Base-by-base conservation (phyloP, 2,329 filamentous ascomycete species). In the Colletotrichum tofieldiae region DNA sequence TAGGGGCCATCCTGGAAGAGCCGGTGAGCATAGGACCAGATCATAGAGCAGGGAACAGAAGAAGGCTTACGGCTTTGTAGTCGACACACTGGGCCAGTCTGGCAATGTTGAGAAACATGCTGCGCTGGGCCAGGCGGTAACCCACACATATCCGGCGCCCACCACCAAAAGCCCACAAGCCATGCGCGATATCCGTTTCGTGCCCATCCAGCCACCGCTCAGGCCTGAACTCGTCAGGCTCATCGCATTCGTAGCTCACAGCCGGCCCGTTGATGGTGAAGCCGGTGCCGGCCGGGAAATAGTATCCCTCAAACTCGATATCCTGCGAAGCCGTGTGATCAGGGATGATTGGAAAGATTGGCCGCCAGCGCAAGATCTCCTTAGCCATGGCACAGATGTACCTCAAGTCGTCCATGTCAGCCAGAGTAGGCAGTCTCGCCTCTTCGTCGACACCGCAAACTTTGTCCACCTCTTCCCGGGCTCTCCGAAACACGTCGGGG, bases 291-390 rank as follows among this genome's bases (percentile, higher is more conserved):
- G 82, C 82, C 3, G 83, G 82, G 60, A 87, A 84, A 47, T 77
- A 77, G 72, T 84, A 86, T 9, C 82, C 84, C 32, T 62, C 59
- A 16, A 62, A 62, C 32, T 85, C 83, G 68, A 86, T 80, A 58
- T 86, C 85, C 59, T 82, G 77, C 39, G 81, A 81, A 5, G 81
- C 75, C 56, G 81, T 79, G 73, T 84, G 84, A 39, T 81, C 67
- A 75, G 84, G 68, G 79, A 78, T 76, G 14, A 80, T 56, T 11
- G 80, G 77, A 7, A 86, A 80, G 26, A 83, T 82, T 1, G 84
- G 84, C 9, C 82, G 77, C 85, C 85, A 87, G 14, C 85, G 79
- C 61, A 87, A 76, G 1, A 82, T 79, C 75, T 88, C 86, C 72
- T 86, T 86, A 52, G 59, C 59, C 59, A 62, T 51, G 59, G 59